phyloP scores from a whole-genome alignment of 2,329 filamentous ascomycete genomes.

The Akanthomyces dipterigenus region DNA sequence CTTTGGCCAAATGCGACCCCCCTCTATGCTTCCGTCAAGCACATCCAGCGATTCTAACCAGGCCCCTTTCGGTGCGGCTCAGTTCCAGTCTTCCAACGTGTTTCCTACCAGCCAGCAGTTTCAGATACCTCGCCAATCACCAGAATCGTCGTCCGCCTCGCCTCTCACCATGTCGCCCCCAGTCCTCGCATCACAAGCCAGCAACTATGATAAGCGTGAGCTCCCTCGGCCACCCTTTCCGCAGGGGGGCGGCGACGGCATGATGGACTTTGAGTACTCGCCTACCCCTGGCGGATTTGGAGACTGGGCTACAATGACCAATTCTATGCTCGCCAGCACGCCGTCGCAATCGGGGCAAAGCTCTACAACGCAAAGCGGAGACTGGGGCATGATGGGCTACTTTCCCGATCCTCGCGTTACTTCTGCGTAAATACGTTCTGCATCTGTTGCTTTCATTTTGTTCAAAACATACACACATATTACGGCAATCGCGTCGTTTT shows the following conservation, averaged over 20 bases:
- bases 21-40: constrained; percentile 19
- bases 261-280: constrained; percentile 40
- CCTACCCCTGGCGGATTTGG: constrained; percentile 32
- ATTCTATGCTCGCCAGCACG: constrained; percentile 24
- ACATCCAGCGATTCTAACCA: constrained; percentile 19
- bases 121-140: constrained; percentile 22
- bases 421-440: constrained; percentile 19
- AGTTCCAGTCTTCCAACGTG: constrained; percentile 25
- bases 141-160: constrained; percentile 28
- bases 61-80: constrained; percentile 19
- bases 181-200: constrained; percentile 21
- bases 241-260: constrained; percentile 21
- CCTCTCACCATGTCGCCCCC: constrained; percentile 22
- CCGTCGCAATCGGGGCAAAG: constrained; percentile 19
- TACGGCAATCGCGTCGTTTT: not conserved
- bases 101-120: constrained; percentile 28
- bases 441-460: not conserved
- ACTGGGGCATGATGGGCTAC: constrained; percentile 31
- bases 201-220: constrained; percentile 29
- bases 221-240: constrained; percentile 26
- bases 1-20: constrained; percentile 27
- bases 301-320: constrained; percentile 35
- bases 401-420: constrained; percentile 27
- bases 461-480: not conserved
- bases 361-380: constrained; percentile 10